Evolutionary conservation across 768 basidiomycete species (phyloP).

Genomic region (Tulasnella sp.): DNA sequence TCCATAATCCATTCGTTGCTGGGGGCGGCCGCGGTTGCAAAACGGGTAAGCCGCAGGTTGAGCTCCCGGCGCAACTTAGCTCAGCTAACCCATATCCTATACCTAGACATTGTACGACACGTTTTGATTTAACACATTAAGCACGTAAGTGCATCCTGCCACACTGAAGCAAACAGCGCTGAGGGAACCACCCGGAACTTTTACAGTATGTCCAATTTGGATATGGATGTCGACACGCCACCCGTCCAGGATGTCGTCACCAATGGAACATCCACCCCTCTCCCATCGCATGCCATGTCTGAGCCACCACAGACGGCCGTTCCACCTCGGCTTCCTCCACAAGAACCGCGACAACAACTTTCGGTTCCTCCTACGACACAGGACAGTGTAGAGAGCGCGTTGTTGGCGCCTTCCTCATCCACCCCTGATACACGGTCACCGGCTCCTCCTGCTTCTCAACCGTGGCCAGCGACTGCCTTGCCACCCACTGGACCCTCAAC

Average conservation of each 20-base stretch:
- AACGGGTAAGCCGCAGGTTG: no score
- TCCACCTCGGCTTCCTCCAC: slow-evolving; percentile 5
- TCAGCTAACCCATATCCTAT: no score
- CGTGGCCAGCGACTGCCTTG: slow-evolving; percentile 14
- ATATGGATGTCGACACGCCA: slow-evolving; percentile 9
- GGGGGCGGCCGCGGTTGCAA: no score
- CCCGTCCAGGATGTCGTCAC: not conserved
- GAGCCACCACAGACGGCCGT: slow-evolving; percentile 10
- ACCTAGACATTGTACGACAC: no score
- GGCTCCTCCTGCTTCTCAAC: slow-evolving; percentile 9
- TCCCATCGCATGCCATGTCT: not conserved
- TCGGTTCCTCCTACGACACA: not conserved
- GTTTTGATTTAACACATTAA: no score
- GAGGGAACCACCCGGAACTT: no score
- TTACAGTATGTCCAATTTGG: no score
- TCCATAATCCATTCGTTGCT: no score
- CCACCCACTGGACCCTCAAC: slow-evolving; percentile 6
- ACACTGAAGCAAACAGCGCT: no score
- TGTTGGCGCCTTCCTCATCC: not conserved
- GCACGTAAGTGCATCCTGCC: no score
- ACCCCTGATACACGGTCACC: not conserved
- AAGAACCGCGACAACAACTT: not conserved
- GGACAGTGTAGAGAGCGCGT: not conserved
- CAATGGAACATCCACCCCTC: not conserved
- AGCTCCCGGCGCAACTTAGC: no score